Conservation (phyloP, 345 rosid species). For the Passiflora organensis region DNA sequence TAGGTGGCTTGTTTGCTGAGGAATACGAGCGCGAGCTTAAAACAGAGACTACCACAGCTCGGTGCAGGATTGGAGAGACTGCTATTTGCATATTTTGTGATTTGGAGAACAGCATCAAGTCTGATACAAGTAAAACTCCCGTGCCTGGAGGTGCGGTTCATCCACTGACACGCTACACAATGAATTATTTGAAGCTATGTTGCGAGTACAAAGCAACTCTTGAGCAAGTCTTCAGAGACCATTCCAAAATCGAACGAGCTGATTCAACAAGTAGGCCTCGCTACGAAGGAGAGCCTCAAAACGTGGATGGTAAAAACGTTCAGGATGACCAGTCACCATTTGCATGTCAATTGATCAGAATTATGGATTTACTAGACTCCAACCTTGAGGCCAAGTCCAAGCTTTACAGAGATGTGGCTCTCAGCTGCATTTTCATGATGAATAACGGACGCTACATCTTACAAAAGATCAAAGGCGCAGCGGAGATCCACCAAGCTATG, state of each 20-base stretch:
- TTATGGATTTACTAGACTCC: conserved; percentile 64
- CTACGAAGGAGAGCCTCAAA: conserved; percentile 10
- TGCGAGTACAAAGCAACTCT: conserved; percentile 72
- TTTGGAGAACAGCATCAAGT: conserved; percentile 65
- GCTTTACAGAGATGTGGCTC: conserved; percentile 58
- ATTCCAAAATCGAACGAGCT: conserved; percentile 61
- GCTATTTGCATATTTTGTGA: conserved; percentile 58
- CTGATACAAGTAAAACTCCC: conserved; percentile 56
- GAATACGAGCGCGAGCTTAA: conserved; percentile 43
- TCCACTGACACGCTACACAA: conserved; percentile 77
- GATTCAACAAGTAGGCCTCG: conserved; percentile 43
- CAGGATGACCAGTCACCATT: conserved; percentile 37
- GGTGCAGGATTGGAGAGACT: conserved; percentile 63
- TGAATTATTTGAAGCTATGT: conserved; percentile 70
- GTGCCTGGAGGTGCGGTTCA: conserved; percentile 94
- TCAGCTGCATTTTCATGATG: conserved; percentile 88
- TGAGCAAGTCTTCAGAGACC: conserved; percentile 77
- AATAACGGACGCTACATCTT: conserved; percentile 91
- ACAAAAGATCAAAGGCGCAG: conserved; percentile 67
- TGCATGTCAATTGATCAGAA: conserved; percentile 44
- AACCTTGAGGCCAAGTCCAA: conserved; percentile 60
- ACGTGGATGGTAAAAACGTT: background rate
- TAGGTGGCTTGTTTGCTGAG: conserved; percentile 38
- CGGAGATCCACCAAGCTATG: conserved; percentile 52
- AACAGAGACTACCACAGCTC: conserved; percentile 44